Conservation (phyloP, 2,329 filamentous ascomycete species). For the Zasmidium cellare region DNA sequence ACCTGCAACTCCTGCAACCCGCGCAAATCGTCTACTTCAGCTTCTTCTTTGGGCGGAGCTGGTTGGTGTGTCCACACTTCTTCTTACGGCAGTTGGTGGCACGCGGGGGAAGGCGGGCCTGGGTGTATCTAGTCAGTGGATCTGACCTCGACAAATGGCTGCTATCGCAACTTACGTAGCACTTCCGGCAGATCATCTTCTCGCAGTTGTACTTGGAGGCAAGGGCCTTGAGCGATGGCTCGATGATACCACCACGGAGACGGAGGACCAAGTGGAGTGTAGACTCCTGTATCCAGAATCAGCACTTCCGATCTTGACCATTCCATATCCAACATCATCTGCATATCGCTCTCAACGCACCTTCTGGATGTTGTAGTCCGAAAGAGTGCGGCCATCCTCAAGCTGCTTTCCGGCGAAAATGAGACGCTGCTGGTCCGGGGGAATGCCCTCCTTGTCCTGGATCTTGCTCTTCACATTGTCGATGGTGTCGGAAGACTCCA, state of each 20-base stretch:
- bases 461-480: constrained; percentile 99
- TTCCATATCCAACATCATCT: not conserved
- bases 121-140: constrained; percentile 12
- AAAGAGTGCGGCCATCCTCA: constrained; percentile 94
- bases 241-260: constrained; percentile 98
- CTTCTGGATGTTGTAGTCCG: constrained; percentile 99
- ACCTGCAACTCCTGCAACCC: constrained; percentile 15
- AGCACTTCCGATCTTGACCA: constrained; percentile 10
- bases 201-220: constrained; percentile 99
- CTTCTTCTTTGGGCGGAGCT: constrained; percentile 99
- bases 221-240: constrained; percentile 97
- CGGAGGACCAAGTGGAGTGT: constrained; percentile 98
- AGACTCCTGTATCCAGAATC: constrained; percentile 67
- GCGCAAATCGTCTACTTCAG: constrained; percentile 66
- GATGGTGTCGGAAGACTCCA: constrained; percentile 98
- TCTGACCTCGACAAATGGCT: constrained; percentile 23
- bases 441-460: constrained; percentile 99
- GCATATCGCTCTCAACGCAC: constrained; percentile 51
- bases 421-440: constrained; percentile 95
- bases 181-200: constrained; percentile 99
- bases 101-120: constrained; percentile 87
- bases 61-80: constrained; percentile 99
- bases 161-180: constrained; percentile 72
- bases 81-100: constrained; percentile 99
- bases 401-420: constrained; percentile 99